Percentiles rank a stretch among this genome's conserved stretches.
Evolutionary conservation across 192 early-diverging fungal genomes (phyloP).

Genomic region (Backusella westeae): DNA sequence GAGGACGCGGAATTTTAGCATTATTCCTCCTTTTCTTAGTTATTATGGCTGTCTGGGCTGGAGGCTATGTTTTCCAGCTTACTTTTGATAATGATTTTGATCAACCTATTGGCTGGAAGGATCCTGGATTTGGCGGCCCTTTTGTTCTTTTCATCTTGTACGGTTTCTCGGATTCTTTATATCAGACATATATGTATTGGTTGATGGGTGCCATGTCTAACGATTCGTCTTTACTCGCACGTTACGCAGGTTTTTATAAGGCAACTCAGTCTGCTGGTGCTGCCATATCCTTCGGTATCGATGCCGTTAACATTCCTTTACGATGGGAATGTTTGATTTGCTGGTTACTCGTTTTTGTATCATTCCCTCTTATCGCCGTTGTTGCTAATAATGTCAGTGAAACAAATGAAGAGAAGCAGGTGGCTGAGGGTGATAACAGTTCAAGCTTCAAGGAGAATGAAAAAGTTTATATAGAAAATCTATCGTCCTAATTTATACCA

Average conservation of each 20-base stretch:
- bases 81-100: slow-evolving; percentile 37
- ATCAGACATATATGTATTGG: slow-evolving; percentile 61
- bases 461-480: slow-evolving; percentile 2
- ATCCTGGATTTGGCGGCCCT: slow-evolving; percentile 29
- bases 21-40: slow-evolving; percentile 17
- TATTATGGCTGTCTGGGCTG: slow-evolving; percentile 27
- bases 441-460: background rate
- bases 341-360: slow-evolving; percentile 52
- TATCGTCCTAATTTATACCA: background rate
- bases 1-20: slow-evolving; percentile 23
- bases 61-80: slow-evolving; percentile 32
- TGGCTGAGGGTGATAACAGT: background rate
- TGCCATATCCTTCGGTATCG: slow-evolving; percentile 71
- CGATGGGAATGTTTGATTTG: slow-evolving; percentile 42
- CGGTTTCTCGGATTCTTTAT: slow-evolving; percentile 77
- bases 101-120: slow-evolving; percentile 48
- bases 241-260: slow-evolving; percentile 87
- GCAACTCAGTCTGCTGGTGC: slow-evolving; percentile 78
- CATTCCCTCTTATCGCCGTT: slow-evolving; percentile 48
- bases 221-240: slow-evolving; percentile 60
- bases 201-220: slow-evolving; percentile 37
- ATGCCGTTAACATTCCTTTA: slow-evolving; percentile 43
- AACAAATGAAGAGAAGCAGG: slow-evolving; percentile 21
- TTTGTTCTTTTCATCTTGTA: slow-evolving; percentile 70
- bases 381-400: slow-evolving; percentile 49